Percentiles rank a stretch among this genome's conserved stretches.
phyloP scores from a whole-genome alignment of 2,329 filamentous ascomycete species.

The Pseudopithomyces chartarum region DNA sequence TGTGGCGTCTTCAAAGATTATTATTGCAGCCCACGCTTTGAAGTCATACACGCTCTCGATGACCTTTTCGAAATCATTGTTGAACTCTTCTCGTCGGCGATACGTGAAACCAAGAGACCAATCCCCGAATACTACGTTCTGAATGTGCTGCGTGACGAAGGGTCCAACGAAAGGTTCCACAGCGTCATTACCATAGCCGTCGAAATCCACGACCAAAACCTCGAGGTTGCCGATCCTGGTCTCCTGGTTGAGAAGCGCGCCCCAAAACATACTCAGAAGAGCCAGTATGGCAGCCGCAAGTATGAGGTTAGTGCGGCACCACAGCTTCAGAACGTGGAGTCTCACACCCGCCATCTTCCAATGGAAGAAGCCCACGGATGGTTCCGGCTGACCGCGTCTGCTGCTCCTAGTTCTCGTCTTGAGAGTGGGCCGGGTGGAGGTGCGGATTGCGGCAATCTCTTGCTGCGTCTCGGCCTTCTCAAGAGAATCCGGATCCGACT shows the following conservation, averaged over 20 bases:
- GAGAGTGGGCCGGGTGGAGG: slow-evolving; percentile 15
- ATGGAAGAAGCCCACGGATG: slow-evolving; percentile 35
- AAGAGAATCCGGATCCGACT: slow-evolving; percentile 11
- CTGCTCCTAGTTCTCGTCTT: slow-evolving; percentile 25
- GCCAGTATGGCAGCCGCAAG: slow-evolving; percentile 29
- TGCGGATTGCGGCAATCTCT: slow-evolving; percentile 8
- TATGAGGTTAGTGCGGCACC: slow-evolving; percentile 34
- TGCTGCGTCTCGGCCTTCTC: slow-evolving; percentile 29
- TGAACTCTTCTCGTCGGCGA: slow-evolving; percentile 55
- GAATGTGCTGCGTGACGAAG: slow-evolving; percentile 52
- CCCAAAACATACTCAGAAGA: slow-evolving; percentile 36
- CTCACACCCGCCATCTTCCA: slow-evolving; percentile 36
- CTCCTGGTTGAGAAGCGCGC: slow-evolving; percentile 32
- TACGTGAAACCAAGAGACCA: slow-evolving; percentile 57
- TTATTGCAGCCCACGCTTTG: slow-evolving; percentile 63
- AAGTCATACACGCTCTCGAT: slow-evolving; percentile 64
- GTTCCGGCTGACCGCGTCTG: slow-evolving; percentile 15
- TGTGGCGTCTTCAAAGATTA: slow-evolving; percentile 67
- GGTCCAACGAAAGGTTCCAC: slow-evolving; percentile 61
- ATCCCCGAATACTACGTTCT: slow-evolving; percentile 45
- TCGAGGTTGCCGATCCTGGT: slow-evolving; percentile 45
- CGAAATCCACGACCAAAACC: slow-evolving; percentile 68
- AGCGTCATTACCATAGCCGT: slow-evolving; percentile 57
- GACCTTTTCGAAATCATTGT: slow-evolving; percentile 61
- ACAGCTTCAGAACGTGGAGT: slow-evolving; percentile 34